Evolutionary conservation across 1,284 basidiomycete genomes (phyloP).

Genomic region (Cryptococcus sp.): DNA sequence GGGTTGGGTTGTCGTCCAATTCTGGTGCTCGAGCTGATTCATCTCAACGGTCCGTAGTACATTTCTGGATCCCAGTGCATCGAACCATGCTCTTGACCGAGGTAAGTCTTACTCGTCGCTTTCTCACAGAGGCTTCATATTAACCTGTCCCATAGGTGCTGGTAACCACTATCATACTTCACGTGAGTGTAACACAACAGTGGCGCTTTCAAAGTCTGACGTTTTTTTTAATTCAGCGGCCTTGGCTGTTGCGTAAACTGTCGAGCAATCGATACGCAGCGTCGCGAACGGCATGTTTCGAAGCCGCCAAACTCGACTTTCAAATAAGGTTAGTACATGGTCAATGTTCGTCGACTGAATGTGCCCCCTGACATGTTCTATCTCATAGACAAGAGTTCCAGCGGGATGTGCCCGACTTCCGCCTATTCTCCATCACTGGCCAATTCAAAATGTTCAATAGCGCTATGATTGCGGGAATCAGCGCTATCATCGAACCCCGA

Average conservation of each 20-base stretch:
- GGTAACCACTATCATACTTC: conserved; percentile 52
- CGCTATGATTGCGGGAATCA: conserved; percentile 54
- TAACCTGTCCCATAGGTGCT: conserved; percentile 22
- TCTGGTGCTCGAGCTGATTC: not conserved
- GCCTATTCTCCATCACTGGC: conserved; percentile 34
- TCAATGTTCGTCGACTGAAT: not conserved
- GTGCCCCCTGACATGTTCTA: not conserved
- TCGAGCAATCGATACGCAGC: conserved; percentile 46
- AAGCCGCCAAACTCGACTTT: conserved; percentile 51
- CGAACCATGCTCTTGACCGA: conserved; percentile 52
- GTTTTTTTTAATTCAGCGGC: conserved; percentile 33
- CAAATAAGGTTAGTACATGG: conserved; percentile 33
- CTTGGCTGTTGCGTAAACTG: conserved; percentile 48
- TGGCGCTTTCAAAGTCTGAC: too few relatives aligned
- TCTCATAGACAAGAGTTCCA: conserved; percentile 39
- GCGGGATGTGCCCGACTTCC: conserved; percentile 41
- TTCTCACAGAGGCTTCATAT: not conserved
- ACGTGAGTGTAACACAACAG: conserved; percentile 31
- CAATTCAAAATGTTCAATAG: conserved; percentile 53
- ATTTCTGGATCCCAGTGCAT: conserved; percentile 47
- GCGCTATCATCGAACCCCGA: conserved; percentile 52
- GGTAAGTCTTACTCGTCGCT: conserved; percentile 12
- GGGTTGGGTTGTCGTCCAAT: conserved; percentile 3
- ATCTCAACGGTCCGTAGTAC: conserved; percentile 18
- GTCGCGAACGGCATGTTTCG: conserved; percentile 49